Percentiles rank a stretch among this genome's conserved stretches.
phyloP scores from a whole-genome alignment of 2,329 filamentous ascomycete genomes.

The Aspergillus terreus region DNA sequence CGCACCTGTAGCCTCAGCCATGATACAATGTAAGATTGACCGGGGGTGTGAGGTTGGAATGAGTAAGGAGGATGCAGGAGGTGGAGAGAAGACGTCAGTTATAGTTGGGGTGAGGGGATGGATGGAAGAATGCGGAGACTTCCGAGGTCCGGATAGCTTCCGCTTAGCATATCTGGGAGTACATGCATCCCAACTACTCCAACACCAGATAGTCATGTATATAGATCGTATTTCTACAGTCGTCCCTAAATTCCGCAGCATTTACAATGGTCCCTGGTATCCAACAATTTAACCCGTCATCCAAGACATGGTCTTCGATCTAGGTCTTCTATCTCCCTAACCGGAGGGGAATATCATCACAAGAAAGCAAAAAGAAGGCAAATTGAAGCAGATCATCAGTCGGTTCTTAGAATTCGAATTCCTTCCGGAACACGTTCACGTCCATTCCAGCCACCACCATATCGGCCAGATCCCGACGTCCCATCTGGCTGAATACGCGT shows the following conservation, averaged over 20 bases:
- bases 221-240: background rate
- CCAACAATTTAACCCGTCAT: slow-evolving; percentile 4
- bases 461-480: slow-evolving; percentile 79
- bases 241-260: background rate
- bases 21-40: slow-evolving; percentile 7
- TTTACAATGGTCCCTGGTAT: slow-evolving; percentile 9
- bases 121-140: slow-evolving; percentile 8
- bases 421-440: slow-evolving; percentile 78
- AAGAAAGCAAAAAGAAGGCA: slow-evolving; percentile 1
- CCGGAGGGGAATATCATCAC: background rate
- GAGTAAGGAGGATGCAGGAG: background rate
- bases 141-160: background rate
- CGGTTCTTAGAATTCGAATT: slow-evolving; percentile 72
- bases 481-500: slow-evolving; percentile 96
- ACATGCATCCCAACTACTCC: background rate
- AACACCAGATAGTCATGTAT: background rate
- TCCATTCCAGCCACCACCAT: slow-evolving; percentile 86
- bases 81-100: background rate
- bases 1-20: slow-evolving; percentile 35
- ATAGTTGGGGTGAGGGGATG: background rate
- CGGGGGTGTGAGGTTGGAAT: background rate
- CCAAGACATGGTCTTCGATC: background rate
- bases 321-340: background rate
- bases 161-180: background rate
- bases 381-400: slow-evolving; percentile 9